phyloP scores from a whole-genome alignment of 352 stramenopile genomes.

The Phytophthora constricta region DNA sequence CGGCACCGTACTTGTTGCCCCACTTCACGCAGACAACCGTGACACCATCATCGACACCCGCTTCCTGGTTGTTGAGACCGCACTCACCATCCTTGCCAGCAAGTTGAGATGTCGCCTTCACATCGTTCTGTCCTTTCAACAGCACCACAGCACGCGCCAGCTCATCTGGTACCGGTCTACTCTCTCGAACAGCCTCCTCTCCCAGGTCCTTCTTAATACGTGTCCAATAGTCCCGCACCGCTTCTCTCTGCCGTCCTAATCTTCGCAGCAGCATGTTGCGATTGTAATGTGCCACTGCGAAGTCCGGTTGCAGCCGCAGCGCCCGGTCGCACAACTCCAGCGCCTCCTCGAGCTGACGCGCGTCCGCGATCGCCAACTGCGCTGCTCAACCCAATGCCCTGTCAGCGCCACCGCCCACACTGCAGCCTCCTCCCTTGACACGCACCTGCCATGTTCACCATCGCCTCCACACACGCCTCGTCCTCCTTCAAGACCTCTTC shows the following conservation, averaged over 20 bases:
- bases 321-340: constrained; percentile 45
- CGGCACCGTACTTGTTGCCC: constrained; percentile 78
- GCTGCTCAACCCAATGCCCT: constrained; percentile 10
- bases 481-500: constrained; percentile 32
- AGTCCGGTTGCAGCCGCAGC: constrained; percentile 33
- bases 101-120: not conserved
- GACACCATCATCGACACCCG: constrained; percentile 15
- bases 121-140: not conserved
- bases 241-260: constrained; percentile 51
- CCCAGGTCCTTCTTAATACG: constrained; percentile 90
- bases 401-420: too few relatives aligned
- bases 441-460: constrained; percentile 58
- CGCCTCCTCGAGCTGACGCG: constrained; percentile 35
- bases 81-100: too few relatives aligned
- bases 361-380: constrained; percentile 47
- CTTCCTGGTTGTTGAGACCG: constrained; percentile 6
- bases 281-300: constrained; percentile 63
- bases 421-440: not conserved
- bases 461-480: constrained; percentile 42
- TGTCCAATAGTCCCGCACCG: constrained; percentile 50
- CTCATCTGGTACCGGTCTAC: not conserved
- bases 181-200: constrained; percentile 4
- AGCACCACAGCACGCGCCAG: constrained; percentile 57
- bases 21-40: constrained; percentile 87
- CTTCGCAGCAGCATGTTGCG: constrained; percentile 68